A percentile compares a stretch with the other conserved stretches of the same genome.
These are phyloP conservation scores for Kluyveromyces siamensis DNA, from an alignment of 805 yeast genomes.

Conservation along the genomic window DNA sequence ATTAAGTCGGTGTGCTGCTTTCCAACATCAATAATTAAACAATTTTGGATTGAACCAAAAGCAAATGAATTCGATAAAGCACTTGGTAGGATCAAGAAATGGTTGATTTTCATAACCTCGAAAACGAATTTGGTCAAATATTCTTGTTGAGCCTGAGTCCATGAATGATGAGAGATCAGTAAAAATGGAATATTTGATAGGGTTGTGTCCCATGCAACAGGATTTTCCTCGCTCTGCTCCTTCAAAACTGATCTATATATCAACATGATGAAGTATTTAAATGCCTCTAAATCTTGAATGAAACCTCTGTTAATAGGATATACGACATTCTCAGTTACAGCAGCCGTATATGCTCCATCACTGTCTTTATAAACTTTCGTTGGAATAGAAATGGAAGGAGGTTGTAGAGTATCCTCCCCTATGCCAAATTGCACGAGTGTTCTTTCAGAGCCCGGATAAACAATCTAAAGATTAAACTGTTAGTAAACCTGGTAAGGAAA, in stretches of 20 bases:
- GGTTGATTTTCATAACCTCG: slow-evolving; percentile 64
- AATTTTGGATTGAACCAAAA: slow-evolving; percentile 52
- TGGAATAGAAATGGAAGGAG: slow-evolving; percentile 73
- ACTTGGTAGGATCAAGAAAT: slow-evolving; percentile 59
- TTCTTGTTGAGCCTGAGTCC: slow-evolving; percentile 66
- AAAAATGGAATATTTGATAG: slow-evolving; percentile 55
- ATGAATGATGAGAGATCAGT: slow-evolving; percentile 53
- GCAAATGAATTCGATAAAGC: slow-evolving; percentile 69
- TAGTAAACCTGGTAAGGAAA: slow-evolving; percentile 6
- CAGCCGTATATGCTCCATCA: slow-evolving; percentile 26
- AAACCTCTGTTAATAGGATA: slow-evolving; percentile 57
- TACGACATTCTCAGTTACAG: slow-evolving; percentile 33
- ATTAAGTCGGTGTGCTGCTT: slow-evolving; percentile 62
- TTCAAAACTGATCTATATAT: slow-evolving; percentile 38
- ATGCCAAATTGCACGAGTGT: slow-evolving; percentile 78
- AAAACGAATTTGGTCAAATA: slow-evolving; percentile 63
- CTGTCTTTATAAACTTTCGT: slow-evolving; percentile 53
- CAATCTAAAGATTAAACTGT: slow-evolving; percentile 31
- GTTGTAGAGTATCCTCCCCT: slow-evolving; percentile 48
- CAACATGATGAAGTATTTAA: slow-evolving; percentile 47
- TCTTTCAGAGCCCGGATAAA: slow-evolving; percentile 69
- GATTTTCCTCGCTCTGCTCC: slow-evolving; percentile 16
- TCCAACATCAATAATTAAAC: slow-evolving; percentile 78
- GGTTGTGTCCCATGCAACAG: slow-evolving; percentile 22
- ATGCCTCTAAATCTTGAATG: slow-evolving; percentile 60